Percentiles rank a stretch among this genome's conserved stretches.
Conservation (phyloP, 1,284 basidiomycete species). For the Leccinum pallidistipes region DNA sequence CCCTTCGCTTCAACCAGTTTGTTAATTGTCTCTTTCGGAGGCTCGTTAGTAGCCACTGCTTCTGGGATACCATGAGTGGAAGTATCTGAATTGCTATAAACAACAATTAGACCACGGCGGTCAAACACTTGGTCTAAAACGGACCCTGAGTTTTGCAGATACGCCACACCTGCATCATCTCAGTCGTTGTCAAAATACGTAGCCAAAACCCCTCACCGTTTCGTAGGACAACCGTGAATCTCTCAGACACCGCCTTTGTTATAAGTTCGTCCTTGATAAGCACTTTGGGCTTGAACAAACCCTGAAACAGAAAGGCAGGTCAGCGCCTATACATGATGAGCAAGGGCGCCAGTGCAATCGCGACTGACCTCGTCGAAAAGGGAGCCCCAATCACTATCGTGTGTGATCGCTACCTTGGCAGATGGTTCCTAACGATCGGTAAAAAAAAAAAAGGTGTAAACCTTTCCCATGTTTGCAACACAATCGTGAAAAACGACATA, state of each 20-base stretch:
- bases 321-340: background rate
- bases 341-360: background rate
- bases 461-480: no score
- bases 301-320: slow-evolving; percentile 6
- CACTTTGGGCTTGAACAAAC: slow-evolving; percentile 14
- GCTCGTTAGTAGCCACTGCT: background rate
- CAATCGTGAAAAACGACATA: slow-evolving; percentile 2
- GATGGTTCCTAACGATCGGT: slow-evolving; percentile 21
- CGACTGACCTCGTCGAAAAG: slow-evolving; percentile 19
- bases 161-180: slow-evolving; percentile 22
- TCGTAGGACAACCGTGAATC: slow-evolving; percentile 6
- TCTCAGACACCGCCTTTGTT: slow-evolving; percentile 14
- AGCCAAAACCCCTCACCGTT: slow-evolving; percentile 12
- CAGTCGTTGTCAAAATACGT: background rate
- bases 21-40: background rate
- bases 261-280: slow-evolving; percentile 16
- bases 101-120: background rate
- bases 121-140: background rate
- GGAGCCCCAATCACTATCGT: slow-evolving; percentile 22
- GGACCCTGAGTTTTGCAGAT: slow-evolving; percentile 19
- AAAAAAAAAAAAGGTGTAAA: background rate
- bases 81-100: slow-evolving; percentile 7
- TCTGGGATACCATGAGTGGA: background rate
- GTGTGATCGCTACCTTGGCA: slow-evolving; percentile 26
- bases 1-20: background rate